Conservation (phyloP, 306 rosid species). For the Pachyrhizus erosus region DNA sequence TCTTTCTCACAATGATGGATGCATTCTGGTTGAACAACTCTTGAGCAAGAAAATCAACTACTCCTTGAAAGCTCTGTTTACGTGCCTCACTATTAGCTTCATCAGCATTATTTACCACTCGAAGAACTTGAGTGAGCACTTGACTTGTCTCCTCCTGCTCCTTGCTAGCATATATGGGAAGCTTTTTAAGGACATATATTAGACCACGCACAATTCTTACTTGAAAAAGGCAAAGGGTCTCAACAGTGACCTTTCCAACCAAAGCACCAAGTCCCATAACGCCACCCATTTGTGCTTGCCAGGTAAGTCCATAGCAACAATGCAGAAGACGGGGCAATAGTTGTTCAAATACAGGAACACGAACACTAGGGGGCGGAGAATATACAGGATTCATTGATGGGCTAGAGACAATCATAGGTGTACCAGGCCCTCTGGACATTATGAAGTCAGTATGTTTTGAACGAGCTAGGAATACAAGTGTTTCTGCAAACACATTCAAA, state of each 20-base stretch:
- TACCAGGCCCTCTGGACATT: slow-evolving; percentile 93
- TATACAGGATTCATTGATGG: slow-evolving; percentile 97
- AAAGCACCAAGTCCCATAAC: slow-evolving; percentile 98
- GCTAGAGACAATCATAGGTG: slow-evolving; percentile 98
- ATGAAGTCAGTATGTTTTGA: slow-evolving; percentile 89
- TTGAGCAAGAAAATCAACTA: slow-evolving; percentile 89
- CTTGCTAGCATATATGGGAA: slow-evolving; percentile 92
- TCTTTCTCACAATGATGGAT: slow-evolving; percentile 91
- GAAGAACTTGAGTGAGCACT: slow-evolving; percentile 98
- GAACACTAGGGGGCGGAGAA: slow-evolving; percentile 99
- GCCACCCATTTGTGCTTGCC: slow-evolving; percentile 99
- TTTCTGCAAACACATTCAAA: slow-evolving; percentile 87
- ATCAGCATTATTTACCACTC: slow-evolving; percentile 97
- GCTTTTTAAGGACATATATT: slow-evolving; percentile 91
- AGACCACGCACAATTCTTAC: slow-evolving; percentile 92
- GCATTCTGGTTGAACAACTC: slow-evolving; percentile 97
- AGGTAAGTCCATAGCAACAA: slow-evolving; percentile 94
- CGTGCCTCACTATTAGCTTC: slow-evolving; percentile 98
- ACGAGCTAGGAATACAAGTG: slow-evolving; percentile 92
- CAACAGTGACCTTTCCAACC: slow-evolving; percentile 99
- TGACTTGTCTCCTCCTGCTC: slow-evolving; percentile 99
- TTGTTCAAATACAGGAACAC: slow-evolving; percentile 92
- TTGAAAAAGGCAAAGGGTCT: slow-evolving; percentile 85
- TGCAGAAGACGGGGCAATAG: slow-evolving; percentile 96
- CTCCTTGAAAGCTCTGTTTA: slow-evolving; percentile 89